Base-by-base conservation (phyloP, 495 filamentous ascomycete genomes). In the Aspergillus nidulans region DNA sequence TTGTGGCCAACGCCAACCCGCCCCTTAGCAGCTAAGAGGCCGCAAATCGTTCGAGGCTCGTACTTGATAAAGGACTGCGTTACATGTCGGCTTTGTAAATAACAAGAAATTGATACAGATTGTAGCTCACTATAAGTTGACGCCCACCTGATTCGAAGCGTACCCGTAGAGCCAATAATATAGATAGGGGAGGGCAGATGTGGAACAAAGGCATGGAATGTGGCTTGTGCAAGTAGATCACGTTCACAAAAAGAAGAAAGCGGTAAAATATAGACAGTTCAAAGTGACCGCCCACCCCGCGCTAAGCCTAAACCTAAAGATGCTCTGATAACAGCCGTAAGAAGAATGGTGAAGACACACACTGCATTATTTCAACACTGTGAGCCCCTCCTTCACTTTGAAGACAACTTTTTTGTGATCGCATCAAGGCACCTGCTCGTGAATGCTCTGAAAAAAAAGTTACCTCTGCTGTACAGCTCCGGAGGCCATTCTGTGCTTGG, bases 1-100 rank as follows among this genome's bases (percentile, higher is more conserved):
- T 89, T 52, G 52, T 90, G 61, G 73, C 69, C 62, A 89, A 89
- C 67, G 85, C 87, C 66, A 84, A 80, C 58, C 87, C 86, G 26
- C 40, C 62, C 38, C 63, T 71, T 36, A 40, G 50, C 25, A 53
- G 39, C 50, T 53, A 45, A 44, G 20, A n/a, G 6, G 13, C 5
- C 32, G 16, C 16, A 43, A 16, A 30, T 34, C 20, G 32, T 1
- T 38, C 7, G 6, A n/a, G 5, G 26, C 26, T 9, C 9, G 26
- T 28, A 28, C 26, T 4, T 9, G n/a, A n/a, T n/a, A n/a, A n/a
- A n/a, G n/a, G n/a, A n/a, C n/a, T n/a, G n/a, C n/a, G n/a, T n/a
- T n/a, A n/a, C n/a, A n/a, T n/a, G n/a, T n/a, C n/a, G n/a, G 26
- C 26, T 28, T 4, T 28, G 26, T 28, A 28, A 28, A 28, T 28